Conservation (phyloP, 495 filamentous ascomycete species). For the Pyrenopolyporus hunteri region DNA sequence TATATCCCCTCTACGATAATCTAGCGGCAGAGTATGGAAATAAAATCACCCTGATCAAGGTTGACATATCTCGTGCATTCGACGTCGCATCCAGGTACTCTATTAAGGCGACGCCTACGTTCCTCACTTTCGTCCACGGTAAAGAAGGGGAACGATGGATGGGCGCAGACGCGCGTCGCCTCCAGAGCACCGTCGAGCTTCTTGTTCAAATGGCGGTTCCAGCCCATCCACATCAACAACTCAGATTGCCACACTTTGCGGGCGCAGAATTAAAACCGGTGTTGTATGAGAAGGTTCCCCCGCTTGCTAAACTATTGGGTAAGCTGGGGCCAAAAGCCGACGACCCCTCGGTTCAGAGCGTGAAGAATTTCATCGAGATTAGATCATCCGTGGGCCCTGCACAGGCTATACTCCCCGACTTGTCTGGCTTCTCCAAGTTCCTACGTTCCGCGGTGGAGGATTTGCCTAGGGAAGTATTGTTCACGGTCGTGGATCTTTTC, state of each 20-base stretch:
- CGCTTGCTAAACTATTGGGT: conserved; percentile 79
- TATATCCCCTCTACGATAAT: conserved; percentile 84
- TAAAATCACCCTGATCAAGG: conserved; percentile 78
- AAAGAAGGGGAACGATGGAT: conserved; percentile 79
- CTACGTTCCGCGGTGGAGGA: conserved; percentile 55
- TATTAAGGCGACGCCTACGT: conserved; percentile 83
- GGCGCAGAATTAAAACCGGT: conserved; percentile 67
- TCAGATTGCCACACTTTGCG: conserved; percentile 73
- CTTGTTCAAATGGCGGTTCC: conserved; percentile 80
- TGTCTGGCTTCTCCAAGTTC: conserved; percentile 60
- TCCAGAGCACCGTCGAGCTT: conserved; percentile 74
- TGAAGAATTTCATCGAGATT: conserved; percentile 69
- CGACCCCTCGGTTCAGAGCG: conserved; percentile 58
- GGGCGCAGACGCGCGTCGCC: conserved; percentile 70
- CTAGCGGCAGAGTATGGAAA: conserved; percentile 76
- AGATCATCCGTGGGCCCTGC: conserved; percentile 59
- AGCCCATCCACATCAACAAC: conserved; percentile 72
- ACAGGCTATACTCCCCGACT: conserved; percentile 65
- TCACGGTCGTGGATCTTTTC: conserved; percentile 82
- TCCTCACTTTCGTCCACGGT: conserved; percentile 84
- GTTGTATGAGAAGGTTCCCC: conserved; percentile 78
- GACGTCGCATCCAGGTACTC: conserved; percentile 70
- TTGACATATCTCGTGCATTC: conserved; percentile 72
- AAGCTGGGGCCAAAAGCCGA: conserved; percentile 68
- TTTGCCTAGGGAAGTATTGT: conserved; percentile 65